Base-by-base conservation (phyloP, 2,329 filamentous ascomycete genomes). In the Xylaria digitata region DNA sequence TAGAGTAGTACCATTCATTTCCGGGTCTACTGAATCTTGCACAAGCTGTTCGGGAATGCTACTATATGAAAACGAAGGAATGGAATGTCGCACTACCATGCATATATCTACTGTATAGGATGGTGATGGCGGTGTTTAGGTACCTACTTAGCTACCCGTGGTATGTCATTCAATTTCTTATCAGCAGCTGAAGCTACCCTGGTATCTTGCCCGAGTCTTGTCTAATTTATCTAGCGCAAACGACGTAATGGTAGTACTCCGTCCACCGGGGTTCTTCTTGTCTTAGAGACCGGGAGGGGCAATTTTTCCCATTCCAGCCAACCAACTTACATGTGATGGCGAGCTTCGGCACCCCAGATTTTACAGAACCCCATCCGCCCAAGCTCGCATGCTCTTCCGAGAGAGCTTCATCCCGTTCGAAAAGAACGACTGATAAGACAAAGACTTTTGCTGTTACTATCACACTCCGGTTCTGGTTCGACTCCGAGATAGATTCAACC, bases 241-340 rank as follows among this genome's bases (percentile, higher is more conserved):
- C 34, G 34, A 37, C 34, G 34, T 37, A 37, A 37, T 37, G 34
- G n/a, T 11, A n/a, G 21, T 42, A 37, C 34, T 26, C 26, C 19
- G 43, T 50, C 50, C 60, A 45, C 37, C 43, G 34, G 45, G 34
- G 34, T 34, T 26, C 26, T 26, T 26, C 26, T 23, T 23, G 37
- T 37, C 19, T 61, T 21, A 21, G 17, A 37, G 64, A n/a, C 8
- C 8, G 8, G 23, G 56, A 45, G 64, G 52, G 48, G 58, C 40
- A 32, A 11, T 17, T 37, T 32, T 45, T 15, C 45, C 32, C 45
- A 60, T 67, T 64, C 56, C 55, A 57, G 55, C 65, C 55, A 67
- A 67, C 55, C 45, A 60, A 64, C 48, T 68, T 50, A 56, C 66
- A 68, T 68, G 66, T 68, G 66, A 68, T 50, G 50, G 37, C 23